phyloP scores from a whole-genome alignment of 495 filamentous ascomycete species.

The Cryomyces minteri region DNA sequence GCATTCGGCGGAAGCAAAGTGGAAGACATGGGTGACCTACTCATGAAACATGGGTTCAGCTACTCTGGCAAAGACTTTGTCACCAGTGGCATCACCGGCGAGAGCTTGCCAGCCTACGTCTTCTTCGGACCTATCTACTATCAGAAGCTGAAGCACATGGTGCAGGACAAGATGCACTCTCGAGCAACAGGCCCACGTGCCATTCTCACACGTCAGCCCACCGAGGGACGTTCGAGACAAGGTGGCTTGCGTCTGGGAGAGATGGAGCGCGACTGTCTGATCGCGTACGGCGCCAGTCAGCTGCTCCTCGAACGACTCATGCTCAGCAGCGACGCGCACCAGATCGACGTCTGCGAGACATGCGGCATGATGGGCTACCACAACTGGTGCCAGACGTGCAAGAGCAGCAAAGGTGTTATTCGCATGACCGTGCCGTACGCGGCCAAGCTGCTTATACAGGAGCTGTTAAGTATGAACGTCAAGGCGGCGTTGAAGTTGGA shows the following conservation, averaged over 20 bases:
- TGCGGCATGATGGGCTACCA: constrained; percentile 92
- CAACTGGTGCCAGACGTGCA: constrained; percentile 83
- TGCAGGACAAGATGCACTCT: constrained; percentile 98
- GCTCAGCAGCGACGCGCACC: constrained; percentile 75
- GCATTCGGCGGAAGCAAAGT: constrained; percentile 89
- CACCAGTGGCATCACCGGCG: constrained; percentile 87
- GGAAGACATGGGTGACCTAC: constrained; percentile 67
- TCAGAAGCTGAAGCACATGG: constrained; percentile 99
- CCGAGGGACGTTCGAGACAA: constrained; percentile 81
- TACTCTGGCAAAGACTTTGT: constrained; percentile 96
- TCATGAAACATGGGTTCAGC: constrained; percentile 77
- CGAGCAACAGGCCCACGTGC: constrained; percentile 78
- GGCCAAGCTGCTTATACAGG: constrained; percentile 91
- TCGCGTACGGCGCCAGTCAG: constrained; percentile 75
- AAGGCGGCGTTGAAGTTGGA: constrained; percentile 68
- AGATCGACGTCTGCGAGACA: constrained; percentile 78
- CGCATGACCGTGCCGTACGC: constrained; percentile 98
- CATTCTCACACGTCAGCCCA: constrained; percentile 87
- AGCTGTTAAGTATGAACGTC: constrained; percentile 95
- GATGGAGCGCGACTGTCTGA: constrained; percentile 97
- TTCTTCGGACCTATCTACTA: constrained; percentile 99
- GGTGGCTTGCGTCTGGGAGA: constrained; percentile 90
- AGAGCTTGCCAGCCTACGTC: constrained; percentile 84
- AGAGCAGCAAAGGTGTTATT: constrained; percentile 57
- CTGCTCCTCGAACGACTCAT: constrained; percentile 87